These are phyloP conservation scores for Sporisorium graminicola DNA, from an alignment of 1,284 basidiomycete species.

Conservation along the genomic window DNA sequence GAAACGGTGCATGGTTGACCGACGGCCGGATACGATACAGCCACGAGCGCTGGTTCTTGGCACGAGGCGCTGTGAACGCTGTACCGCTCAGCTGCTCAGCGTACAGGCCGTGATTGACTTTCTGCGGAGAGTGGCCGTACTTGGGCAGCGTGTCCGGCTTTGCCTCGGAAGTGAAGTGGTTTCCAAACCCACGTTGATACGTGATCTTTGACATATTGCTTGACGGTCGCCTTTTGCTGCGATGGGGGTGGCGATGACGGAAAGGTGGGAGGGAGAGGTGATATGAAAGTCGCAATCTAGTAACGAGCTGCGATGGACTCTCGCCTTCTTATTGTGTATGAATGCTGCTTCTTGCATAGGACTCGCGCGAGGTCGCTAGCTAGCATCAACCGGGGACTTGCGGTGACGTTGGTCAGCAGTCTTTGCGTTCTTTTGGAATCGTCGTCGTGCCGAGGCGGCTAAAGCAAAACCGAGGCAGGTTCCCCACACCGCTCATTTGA, in stretches of 20 bases:
- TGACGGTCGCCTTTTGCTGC: too few species aligned
- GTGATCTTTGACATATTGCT: constrained; percentile 21
- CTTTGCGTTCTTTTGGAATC: too few species aligned
- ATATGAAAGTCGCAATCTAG: background rate
- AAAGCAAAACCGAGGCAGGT: background rate
- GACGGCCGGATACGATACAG: constrained; percentile 75
- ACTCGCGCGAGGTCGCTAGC: too few species aligned
- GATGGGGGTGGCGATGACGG: background rate
- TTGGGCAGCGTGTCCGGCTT: constrained; percentile 75
- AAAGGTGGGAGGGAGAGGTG: background rate
- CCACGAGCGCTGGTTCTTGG: constrained; percentile 73
- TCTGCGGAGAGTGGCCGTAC: constrained; percentile 77
- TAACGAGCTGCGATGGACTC: background rate
- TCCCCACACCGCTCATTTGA: background rate
- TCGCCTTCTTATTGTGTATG: too few species aligned
- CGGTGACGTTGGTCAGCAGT: too few species aligned
- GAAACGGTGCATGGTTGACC: constrained; percentile 78
- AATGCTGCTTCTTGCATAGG: too few species aligned
- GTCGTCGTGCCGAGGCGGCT: background rate
- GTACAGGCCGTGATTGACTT: constrained; percentile 76
- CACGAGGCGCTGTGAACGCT: constrained; percentile 75
- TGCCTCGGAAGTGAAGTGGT: constrained; percentile 66
- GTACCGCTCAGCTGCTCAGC: constrained; percentile 77
- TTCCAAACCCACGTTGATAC: constrained; percentile 65
- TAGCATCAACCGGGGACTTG: too few species aligned